Evolutionary conservation across 1,284 basidiomycete genomes (phyloP), one percentile per base, ranked within the genome.

Genomic region (Fomes fomentarius): DNA sequence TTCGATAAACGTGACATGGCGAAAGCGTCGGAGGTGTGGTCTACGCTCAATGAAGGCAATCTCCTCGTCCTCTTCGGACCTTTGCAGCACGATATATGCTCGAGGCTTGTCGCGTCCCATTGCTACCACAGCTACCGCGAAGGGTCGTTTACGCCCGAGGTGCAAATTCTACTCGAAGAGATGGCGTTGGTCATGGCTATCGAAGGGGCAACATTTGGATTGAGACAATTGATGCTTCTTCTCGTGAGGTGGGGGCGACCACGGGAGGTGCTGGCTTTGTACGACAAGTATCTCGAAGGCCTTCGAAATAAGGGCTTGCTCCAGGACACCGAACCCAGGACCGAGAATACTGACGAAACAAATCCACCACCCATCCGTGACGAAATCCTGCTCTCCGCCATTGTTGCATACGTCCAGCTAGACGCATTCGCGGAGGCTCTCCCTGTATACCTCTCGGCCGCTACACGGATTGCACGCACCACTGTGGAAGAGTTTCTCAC

Each of bases 381-480:
- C 33, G 71, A 75, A 2, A 63, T 85, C 34, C 69, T 87, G 31
- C 71, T 86, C 30, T 74, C 76, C 7, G 80, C 75, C 2, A 69
- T 83, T 15, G 73, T 81, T n/a, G 89, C 89, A 11, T 72, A 84
- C 67, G 82, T 84, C 4, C 76, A 83, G 65, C 70, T 71, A 31
- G 70, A 81, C 63, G 74, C 77, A 24, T 88, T 90, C 60, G 62
- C 69, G 10, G 75, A 68, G 34, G 85, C 87, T 4, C 62, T 89
- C 47, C 67, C 71, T 38, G 66, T 68, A 5, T 81, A 70, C 52
- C 57, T 81, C 8, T 58, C 70, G 21, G 74, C 72, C 1, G 66
- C 66, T n/a, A 65, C 72, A 34, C 75, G 73, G 1, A 63, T 82
- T 37, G 63, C 71, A 21, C 56, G 63, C 21, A 68, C 61, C 25